Base-by-base conservation (phyloP, 345 rosid genomes). In the Pistacia atlantica region DNA sequence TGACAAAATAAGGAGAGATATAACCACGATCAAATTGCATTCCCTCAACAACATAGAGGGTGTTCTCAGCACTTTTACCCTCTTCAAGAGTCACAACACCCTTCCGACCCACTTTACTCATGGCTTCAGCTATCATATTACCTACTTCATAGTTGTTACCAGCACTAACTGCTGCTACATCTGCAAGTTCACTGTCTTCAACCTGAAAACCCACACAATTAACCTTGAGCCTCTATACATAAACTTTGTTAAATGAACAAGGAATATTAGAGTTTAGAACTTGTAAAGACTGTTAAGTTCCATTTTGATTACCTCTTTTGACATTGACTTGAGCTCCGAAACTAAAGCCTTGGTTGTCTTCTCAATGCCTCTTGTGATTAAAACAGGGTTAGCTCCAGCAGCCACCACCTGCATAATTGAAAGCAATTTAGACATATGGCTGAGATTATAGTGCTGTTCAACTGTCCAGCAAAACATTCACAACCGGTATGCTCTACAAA, bases 11-110 rank as follows among this genome's bases (percentile, higher is more conserved):
- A 20, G 99, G 99, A 37, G 99, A 97, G 78, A 94, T 92, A 71
- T 97, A 97, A 75, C 99, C 99, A 10, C 98, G 97, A 37, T 97
- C 99, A 80, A 97, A 97, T 72, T 97, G 99, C 99, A 94, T 97
- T 78, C 99, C 99, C 83, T 97, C 99, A 48, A 97, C 99, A 25
- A 94, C 98, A 82, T 97, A 97, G 33, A 97, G 97, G 57, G 80
- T 88, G 84, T 97, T 97, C 48, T 97, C 99, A 0, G 99, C 97
- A 69, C 99, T 94, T 87, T 89, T 94, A 11, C 99, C 99, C 87
- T 97, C 98, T 82, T 97, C 99, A 67, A 97, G 95, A 22, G 98
- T 97, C 58, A 97, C 95, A 73, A 93, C 98, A 64, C 98, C 99
- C 84, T 92, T 94, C 58, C 98, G 83, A 37, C 99, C 99, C 14